Base-by-base conservation (phyloP, 352 stramenopile genomes). In the Phytopythium helicoides region DNA sequence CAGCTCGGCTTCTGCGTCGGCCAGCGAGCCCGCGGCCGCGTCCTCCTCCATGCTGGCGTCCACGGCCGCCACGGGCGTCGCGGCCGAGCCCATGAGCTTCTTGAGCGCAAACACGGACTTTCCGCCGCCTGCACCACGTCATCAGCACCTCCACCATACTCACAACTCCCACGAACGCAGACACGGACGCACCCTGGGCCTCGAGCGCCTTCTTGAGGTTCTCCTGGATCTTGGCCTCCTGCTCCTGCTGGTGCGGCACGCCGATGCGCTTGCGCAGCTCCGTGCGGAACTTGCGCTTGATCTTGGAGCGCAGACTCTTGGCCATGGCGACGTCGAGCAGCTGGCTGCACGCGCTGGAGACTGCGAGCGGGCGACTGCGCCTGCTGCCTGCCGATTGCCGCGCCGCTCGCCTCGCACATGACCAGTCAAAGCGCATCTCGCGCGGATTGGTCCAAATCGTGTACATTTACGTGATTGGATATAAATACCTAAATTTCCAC, bases 301-400 rank as follows among this genome's bases (percentile, higher is more conserved):
- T 90, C 73, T 94, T 94, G 50, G 84, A 94, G 60, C 84, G 81
- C 66, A 94, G 64, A 76, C 77, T 87, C 79, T 94, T 94, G 48
- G 81, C 84, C 84, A 94, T 94, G 53, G 60, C 85, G 41, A 3
- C n/a, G n/a, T n/a, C n/a, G n/a, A n/a, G n/a, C n/a, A n/a, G n/a
- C n/a, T n/a, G n/a, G n/a, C n/a, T n/a, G n/a, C n/a, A n/a, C n/a
- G n/a, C n/a, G n/a, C n/a, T n/a, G n/a, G n/a, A n/a, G n/a, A n/a
- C n/a, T n/a, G n/a, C 28, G 5, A 33, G 28, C 28, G 28, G 9
- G 28, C 28, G 28, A 33, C 28, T 33, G 28, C 28, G n/a, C n/a
- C n/a, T n/a, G 28, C 28, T 9, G 28, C 9, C 9, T 33, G 28
- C 9, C 9, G 28, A 33, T 33, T 33, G 28, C 28, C 5, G 28